Base-by-base conservation (phyloP, 2,329 filamentous ascomycete species). In the Microcyclospora tardicrescens region DNA sequence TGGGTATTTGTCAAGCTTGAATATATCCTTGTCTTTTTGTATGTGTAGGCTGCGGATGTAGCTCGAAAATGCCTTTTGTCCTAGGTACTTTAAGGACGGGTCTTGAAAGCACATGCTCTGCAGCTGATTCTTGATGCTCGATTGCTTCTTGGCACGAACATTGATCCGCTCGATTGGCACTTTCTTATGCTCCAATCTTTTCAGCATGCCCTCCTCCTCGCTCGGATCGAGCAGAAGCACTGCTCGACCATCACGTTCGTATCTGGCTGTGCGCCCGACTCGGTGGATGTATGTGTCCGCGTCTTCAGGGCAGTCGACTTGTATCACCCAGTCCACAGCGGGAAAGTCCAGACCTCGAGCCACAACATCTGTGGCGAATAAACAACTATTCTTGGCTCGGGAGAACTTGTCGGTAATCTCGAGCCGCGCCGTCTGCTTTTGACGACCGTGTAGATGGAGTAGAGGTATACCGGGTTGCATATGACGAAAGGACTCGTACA, bases 311-410 rank as follows among this genome's bases (percentile, higher is more conserved):
- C 84, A 93, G 59, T 98, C 91, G n/a, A 84, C 73, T 58, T 98
- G 91, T n/a, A 98, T 85, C 5, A 98, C 91, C 82, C 91, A 98
- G 59, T 98, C 91, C 0, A 98, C 91, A 2, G 86, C 81, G 0
- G 91, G 91, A 56, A 98, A 96, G 60, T 98, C 91, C 10, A 98
- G 73, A 46, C 91, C 91, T 60, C 91, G 75, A 0, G 91, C 91
- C 3, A 93, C 86, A 5, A 98, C 85, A 56, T 98, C 91, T 0
- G 91, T 98, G 1, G 91, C 85, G 57, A 98, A 94, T 0, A 98
- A 71, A 56, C 91, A 95, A 1, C 84, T 81, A 40, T 84, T 72
- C 54, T 91, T 85, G 1, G 87, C 76, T 0, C 78, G 69, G 0
- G 83, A 79, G 59, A 95, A 98, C 37, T 81, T 79, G 4, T 75